These are phyloP conservation scores for Leptographium lundbergii DNA, from an alignment of 2,329 filamentous ascomycete genomes.

Conservation along the genomic window DNA sequence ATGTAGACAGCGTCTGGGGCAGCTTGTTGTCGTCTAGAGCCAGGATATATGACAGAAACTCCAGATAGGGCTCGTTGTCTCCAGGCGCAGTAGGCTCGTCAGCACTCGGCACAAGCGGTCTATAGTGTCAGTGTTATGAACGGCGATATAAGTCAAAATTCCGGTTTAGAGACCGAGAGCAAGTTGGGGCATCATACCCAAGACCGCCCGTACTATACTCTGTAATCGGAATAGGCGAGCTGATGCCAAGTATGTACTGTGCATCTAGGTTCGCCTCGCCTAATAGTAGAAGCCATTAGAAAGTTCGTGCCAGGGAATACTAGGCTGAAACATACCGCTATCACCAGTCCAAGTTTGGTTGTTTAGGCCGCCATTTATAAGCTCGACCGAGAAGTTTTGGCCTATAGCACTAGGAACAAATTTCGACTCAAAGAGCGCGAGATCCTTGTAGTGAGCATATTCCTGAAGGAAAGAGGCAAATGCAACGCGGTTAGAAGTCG, in stretches of 20 bases:
- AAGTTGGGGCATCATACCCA: conserved; percentile 19
- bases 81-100: conserved; percentile 30
- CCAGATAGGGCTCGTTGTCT: conserved; percentile 58
- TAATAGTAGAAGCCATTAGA: conserved; percentile 12
- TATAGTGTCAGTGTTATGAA: conserved; percentile 14
- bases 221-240: conserved; percentile 38
- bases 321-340: conserved; percentile 15
- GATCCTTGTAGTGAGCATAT: conserved; percentile 35
- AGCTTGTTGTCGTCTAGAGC: conserved; percentile 34
- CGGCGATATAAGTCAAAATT: background rate
- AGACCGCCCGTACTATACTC: conserved; percentile 48
- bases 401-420: conserved; percentile 39
- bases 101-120: conserved; percentile 41
- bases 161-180: no score
- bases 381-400: conserved; percentile 40
- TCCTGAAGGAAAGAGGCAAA: conserved; percentile 33
- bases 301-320: background rate
- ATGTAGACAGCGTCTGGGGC: conserved; percentile 50
- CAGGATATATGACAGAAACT: conserved; percentile 47
- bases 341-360: conserved; percentile 27
- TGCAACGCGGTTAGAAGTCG: conserved; percentile 20
- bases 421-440: conserved; percentile 34
- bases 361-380: conserved; percentile 43
- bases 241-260: conserved; percentile 45
- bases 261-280: conserved; percentile 52